Evolutionary conservation across 495 filamentous ascomycete genomes (phyloP).

Genomic region (Aspergillus carlsbadensis): DNA sequence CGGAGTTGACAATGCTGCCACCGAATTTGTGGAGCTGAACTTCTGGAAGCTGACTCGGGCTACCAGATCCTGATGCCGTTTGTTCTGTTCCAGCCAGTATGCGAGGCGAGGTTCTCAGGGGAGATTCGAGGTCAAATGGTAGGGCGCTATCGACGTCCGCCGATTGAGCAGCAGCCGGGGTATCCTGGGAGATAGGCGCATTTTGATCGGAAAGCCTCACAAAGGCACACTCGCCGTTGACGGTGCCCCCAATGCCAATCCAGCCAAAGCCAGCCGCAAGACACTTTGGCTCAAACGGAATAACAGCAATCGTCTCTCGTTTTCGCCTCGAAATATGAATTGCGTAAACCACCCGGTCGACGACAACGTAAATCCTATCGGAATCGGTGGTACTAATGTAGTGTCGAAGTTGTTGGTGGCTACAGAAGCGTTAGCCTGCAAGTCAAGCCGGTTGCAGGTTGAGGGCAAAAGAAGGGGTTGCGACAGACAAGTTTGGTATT

Average conservation of each 20-base stretch:
- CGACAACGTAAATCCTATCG: slow-evolving; percentile 79
- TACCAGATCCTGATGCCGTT: slow-evolving; percentile 32
- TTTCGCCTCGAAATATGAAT: slow-evolving; percentile 71
- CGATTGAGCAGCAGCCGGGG: slow-evolving; percentile 33
- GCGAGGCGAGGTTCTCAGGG: slow-evolving; percentile 29
- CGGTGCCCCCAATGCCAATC: slow-evolving; percentile 82
- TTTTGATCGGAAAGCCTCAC: slow-evolving; percentile 57
- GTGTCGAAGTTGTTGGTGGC: slow-evolving; percentile 90
- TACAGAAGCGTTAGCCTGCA: slow-evolving; percentile 37
- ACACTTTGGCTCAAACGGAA: slow-evolving; percentile 82
- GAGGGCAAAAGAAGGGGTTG: neutral
- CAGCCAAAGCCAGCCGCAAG: slow-evolving; percentile 80
- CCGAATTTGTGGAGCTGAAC: slow-evolving; percentile 54
- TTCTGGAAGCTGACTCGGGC: slow-evolving; percentile 38
- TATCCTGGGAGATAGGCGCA: slow-evolving; percentile 28
- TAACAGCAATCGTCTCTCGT: slow-evolving; percentile 69
- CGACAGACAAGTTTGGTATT: slow-evolving; percentile 70
- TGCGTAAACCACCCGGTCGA: slow-evolving; percentile 67
- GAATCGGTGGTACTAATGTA: slow-evolving; percentile 78
- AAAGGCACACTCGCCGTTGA: slow-evolving; percentile 79
- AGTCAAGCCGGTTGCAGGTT: neutral
- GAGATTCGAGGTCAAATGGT: slow-evolving; percentile 53
- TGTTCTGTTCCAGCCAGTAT: slow-evolving; percentile 23
- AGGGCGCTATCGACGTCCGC: slow-evolving; percentile 61
- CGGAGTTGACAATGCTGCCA: slow-evolving; percentile 67